A percentile compares a stretch with the other conserved stretches of the same genome.
phyloP scores from a whole-genome alignment of 805 yeast genomes.

The Saccharomycopsis oosterbeekiorum region DNA sequence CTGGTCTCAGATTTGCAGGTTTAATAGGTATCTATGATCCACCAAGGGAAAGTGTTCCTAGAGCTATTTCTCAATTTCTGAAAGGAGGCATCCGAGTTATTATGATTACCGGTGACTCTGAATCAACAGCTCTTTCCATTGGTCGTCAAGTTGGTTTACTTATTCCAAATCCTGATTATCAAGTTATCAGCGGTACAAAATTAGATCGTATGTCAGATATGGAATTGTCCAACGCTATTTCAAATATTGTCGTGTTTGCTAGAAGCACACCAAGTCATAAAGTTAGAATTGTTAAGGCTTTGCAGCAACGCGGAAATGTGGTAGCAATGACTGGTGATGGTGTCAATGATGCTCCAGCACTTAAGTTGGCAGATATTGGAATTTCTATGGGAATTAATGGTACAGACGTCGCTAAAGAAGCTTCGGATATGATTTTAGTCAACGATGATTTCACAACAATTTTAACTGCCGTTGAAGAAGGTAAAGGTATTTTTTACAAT shows the following conservation, averaged over 20 bases:
- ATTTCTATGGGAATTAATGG: constrained; percentile 91
- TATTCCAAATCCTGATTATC: constrained; percentile 45
- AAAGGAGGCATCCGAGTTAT: constrained; percentile 96
- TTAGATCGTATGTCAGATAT: constrained; percentile 66
- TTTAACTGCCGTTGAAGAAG: constrained; percentile 89
- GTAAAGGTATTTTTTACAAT: constrained; percentile 92
- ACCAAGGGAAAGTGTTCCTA: constrained; percentile 79
- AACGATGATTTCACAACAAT: constrained; percentile 96
- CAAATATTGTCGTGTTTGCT: constrained; percentile 81
- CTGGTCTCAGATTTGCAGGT: constrained; percentile 69
- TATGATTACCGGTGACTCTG: constrained; percentile 95
- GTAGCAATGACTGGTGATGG: constrained; percentile 99
- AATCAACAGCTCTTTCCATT: constrained; percentile 75
- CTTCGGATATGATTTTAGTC: constrained; percentile 94
- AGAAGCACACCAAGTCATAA: constrained; percentile 95
- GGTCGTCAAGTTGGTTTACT: constrained; percentile 90
- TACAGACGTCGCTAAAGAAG: constrained; percentile 97
- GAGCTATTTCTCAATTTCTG: constrained; percentile 64
- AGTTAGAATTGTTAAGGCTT: constrained; percentile 78
- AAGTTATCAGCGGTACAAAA: constrained; percentile 79
- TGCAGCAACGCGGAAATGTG: constrained; percentile 84
- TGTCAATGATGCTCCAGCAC: constrained; percentile 97
- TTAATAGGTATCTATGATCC: constrained; percentile 96
- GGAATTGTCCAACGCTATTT: constrained; percentile 64
- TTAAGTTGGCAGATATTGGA: constrained; percentile 92